phyloP scores from a whole-genome alignment of 2,329 filamentous ascomycete species.

The Arthrobotrys megalospora region DNA sequence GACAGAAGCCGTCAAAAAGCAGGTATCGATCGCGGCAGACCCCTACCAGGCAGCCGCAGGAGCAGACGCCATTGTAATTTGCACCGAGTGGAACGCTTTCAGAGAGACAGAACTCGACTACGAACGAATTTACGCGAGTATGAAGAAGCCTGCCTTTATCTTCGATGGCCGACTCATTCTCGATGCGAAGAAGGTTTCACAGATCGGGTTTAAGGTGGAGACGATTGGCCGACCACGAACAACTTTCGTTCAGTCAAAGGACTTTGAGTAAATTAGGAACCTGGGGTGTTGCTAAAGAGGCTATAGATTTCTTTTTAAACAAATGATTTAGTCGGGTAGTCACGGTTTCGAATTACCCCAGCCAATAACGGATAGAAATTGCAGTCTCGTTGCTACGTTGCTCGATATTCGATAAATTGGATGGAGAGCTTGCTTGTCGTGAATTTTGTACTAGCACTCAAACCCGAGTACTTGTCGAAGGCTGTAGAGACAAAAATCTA shows the following conservation, averaged over 20 bases:
- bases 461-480: no score
- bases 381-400: no score
- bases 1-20: constrained; percentile 64
- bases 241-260: constrained; percentile 49
- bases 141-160: constrained; percentile 70
- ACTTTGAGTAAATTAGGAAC: constrained; percentile 36
- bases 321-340: background rate
- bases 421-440: no score
- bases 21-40: constrained; percentile 68
- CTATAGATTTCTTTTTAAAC: constrained; percentile 9
- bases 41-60: constrained; percentile 70
- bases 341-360: background rate
- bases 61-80: constrained; percentile 70
- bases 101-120: constrained; percentile 69
- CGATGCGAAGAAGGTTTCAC: constrained; percentile 63
- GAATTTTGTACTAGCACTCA: no score
- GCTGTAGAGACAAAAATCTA: background rate
- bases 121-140: constrained; percentile 68
- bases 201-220: constrained; percentile 65
- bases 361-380: no score
- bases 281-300: background rate
- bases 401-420: no score
- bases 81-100: constrained; percentile 73
- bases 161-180: constrained; percentile 70
- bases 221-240: constrained; percentile 63